Conservation (phyloP, 2,329 filamentous ascomycete genomes). For the Lachnellula arida region DNA sequence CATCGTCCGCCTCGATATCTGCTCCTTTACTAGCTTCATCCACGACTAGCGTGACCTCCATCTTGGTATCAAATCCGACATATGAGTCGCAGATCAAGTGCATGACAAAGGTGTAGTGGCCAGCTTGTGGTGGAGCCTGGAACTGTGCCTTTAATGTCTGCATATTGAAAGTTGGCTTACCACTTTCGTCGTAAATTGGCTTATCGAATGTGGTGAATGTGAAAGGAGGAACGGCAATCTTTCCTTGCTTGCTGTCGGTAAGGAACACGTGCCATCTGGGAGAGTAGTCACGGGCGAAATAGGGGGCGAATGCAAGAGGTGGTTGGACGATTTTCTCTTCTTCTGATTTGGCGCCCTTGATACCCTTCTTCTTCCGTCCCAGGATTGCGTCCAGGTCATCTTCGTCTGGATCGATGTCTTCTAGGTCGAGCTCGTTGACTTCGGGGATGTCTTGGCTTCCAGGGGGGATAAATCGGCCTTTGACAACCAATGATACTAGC, state of each 20-base stretch:
- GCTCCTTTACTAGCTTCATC: conserved; percentile 84
- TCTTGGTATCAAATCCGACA: conserved; percentile 86
- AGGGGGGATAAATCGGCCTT: conserved; percentile 88
- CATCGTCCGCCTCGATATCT: conserved; percentile 77
- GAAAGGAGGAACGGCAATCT: conserved; percentile 94
- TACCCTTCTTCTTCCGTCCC: conserved; percentile 64
- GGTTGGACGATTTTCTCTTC: conserved; percentile 66
- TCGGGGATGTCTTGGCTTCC: conserved; percentile 70
- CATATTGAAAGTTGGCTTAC: conserved; percentile 87
- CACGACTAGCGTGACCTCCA: conserved; percentile 83
- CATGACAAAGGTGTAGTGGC: conserved; percentile 92
- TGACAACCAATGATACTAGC: conserved; percentile 89
- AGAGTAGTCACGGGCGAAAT: conserved; percentile 82
- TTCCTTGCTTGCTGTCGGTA: conserved; percentile 87
- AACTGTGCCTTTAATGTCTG: conserved; percentile 98
- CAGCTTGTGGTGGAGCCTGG: conserved; percentile 85
- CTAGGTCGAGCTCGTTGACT: conserved; percentile 72
- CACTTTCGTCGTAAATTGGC: conserved; percentile 73
- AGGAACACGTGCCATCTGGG: conserved; percentile 94
- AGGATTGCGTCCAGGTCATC: conserved; percentile 83
- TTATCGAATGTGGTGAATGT: conserved; percentile 92
- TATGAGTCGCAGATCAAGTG: conserved; percentile 94
- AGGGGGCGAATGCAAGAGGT: conserved; percentile 84
- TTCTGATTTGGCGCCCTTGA: conserved; percentile 58
- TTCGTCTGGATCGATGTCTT: conserved; percentile 89